Base-by-base conservation (phyloP, 768 basidiomycete species). In the Mycena chlorophos region DNA sequence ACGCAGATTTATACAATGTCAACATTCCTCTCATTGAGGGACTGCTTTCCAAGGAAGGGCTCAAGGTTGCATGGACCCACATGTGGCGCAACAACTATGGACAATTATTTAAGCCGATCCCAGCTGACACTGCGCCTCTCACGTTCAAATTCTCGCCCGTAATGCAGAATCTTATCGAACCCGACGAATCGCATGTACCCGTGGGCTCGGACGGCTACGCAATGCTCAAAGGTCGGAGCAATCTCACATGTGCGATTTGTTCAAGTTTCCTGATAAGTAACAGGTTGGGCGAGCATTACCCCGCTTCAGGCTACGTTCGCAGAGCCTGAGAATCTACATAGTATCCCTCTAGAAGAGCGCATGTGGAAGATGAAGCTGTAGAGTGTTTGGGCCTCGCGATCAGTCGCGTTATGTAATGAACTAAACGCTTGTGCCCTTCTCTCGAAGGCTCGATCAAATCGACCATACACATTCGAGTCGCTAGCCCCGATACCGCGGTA, bases 51-150 rank as follows among this genome's bases (percentile, higher is more conserved):
- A 78, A 82, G 28, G 78, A 79, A 49, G 84, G 85, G 6, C 69
- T 93, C 52, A 81, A 82, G 60, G 79, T 91, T 51, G 80, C 77
- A 62, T 94, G 92, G 90, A 91, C 94, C 12, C 76, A 69, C 25
- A 83, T 94, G 72, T 94, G 90, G 91, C 81, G 89, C 45, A 96
- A 89, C 66, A 81, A 85, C 10, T 96, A 95, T 65, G 88, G 89
- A 3, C 77, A 84, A 51, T 77, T 94, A 51, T 95, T 95, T 80
- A 85, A 85, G 67, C 69, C 73, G 34, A 66, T 79, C 29, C 63
- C 53, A 31, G 63, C 10, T 14, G 10, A 10, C n/a, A 5, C 22
- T n/a, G 62, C 43, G 62, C 66, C 69, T 43, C 75, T 95, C 38
- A 67, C 78, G 23, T 97, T 95, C 78, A 85, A 84, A 69, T 97